Conservation (phyloP, 495 filamentous ascomycete genomes). For the Hypoxylon lenormandii region DNA sequence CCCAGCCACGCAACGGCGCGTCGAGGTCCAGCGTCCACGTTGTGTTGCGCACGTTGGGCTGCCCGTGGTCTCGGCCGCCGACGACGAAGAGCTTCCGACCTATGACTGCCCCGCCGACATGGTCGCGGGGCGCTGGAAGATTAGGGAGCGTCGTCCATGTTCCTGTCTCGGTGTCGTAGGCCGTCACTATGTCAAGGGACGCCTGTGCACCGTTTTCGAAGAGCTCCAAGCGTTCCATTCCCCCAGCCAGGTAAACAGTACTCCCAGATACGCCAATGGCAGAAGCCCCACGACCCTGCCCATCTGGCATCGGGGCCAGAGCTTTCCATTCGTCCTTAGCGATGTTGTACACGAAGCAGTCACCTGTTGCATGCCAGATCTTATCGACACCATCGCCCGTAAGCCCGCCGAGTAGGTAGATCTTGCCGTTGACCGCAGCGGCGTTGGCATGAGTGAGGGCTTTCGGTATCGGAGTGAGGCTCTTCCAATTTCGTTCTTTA, state of each 20-base stretch:
- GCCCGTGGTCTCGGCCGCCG: slow-evolving; percentile 51
- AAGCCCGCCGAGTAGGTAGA: slow-evolving; percentile 57
- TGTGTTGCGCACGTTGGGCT: slow-evolving; percentile 48
- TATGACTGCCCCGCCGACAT: slow-evolving; percentile 52
- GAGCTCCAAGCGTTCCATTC: slow-evolving; percentile 30
- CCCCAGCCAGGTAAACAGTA: slow-evolving; percentile 46
- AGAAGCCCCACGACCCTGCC: slow-evolving; percentile 40
- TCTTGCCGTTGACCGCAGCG: slow-evolving; percentile 52
- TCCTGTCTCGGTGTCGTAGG: slow-evolving; percentile 49
- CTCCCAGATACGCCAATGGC: slow-evolving; percentile 43
- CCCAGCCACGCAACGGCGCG: slow-evolving; percentile 44
- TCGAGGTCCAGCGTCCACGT: slow-evolving; percentile 55
- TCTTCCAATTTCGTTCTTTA: slow-evolving; percentile 47
- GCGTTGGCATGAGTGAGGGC: slow-evolving; percentile 54
- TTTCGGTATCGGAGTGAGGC: slow-evolving; percentile 44
- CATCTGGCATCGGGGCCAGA: slow-evolving; percentile 40
- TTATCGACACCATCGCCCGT: slow-evolving; percentile 21
- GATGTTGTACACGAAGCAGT: slow-evolving; percentile 46
- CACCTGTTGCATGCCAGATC: slow-evolving; percentile 32
- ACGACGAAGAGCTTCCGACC: slow-evolving; percentile 54
- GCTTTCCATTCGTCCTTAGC: slow-evolving; percentile 32
- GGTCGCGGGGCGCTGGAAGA: slow-evolving; percentile 55
- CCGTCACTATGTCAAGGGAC: slow-evolving; percentile 47
- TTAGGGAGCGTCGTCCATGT: slow-evolving; percentile 51
- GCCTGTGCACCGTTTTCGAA: slow-evolving; percentile 3